Conservation (phyloP, 805 yeast genomes). For the Cyberlindnera galapagoensis region DNA sequence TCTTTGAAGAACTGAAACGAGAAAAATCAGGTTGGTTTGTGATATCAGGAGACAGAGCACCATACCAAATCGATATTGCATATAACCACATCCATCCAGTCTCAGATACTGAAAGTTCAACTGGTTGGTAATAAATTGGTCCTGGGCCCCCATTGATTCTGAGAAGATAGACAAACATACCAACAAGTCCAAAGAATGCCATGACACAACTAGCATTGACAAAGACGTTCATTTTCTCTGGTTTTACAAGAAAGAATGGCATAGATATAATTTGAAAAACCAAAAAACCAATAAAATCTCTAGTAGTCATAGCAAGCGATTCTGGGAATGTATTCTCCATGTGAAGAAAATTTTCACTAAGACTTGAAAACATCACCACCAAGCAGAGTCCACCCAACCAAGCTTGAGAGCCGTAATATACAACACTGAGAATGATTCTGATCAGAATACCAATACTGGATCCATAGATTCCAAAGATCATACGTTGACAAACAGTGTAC, state of each 20-base stretch:
- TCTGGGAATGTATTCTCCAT: constrained; percentile 33
- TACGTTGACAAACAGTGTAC: constrained; percentile 30
- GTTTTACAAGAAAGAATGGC: constrained; percentile 35
- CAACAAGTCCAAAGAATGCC: constrained; percentile 34
- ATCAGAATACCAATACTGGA: constrained; percentile 33
- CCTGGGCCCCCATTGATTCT: constrained; percentile 32
- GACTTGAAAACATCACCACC: constrained; percentile 30
- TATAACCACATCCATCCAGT: constrained; percentile 36
- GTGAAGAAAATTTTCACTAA: constrained; percentile 29
- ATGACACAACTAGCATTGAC: constrained; percentile 31
- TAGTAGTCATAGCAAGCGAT: constrained; percentile 32
- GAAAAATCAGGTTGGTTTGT: constrained; percentile 36
- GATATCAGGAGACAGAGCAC: constrained; percentile 33
- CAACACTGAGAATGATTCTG: constrained; percentile 33
- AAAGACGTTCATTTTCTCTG: constrained; percentile 35
- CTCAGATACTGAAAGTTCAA: constrained; percentile 21
- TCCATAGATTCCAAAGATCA: constrained; percentile 36
- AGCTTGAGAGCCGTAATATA: constrained; percentile 37
- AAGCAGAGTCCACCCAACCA: constrained; percentile 38
- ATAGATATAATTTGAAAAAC: constrained; percentile 38
- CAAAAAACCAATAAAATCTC: constrained; percentile 37
- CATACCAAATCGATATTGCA: constrained; percentile 34
- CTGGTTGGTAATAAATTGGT: constrained; percentile 23
- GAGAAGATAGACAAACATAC: constrained; percentile 31
- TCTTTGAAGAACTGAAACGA: constrained; percentile 28